A percentile compares a stretch with the other conserved stretches of the same genome.
Evolutionary conservation across 75 land plant genomes (phyloP).

Genomic region (Sequoiadendron giganteum): DNA sequence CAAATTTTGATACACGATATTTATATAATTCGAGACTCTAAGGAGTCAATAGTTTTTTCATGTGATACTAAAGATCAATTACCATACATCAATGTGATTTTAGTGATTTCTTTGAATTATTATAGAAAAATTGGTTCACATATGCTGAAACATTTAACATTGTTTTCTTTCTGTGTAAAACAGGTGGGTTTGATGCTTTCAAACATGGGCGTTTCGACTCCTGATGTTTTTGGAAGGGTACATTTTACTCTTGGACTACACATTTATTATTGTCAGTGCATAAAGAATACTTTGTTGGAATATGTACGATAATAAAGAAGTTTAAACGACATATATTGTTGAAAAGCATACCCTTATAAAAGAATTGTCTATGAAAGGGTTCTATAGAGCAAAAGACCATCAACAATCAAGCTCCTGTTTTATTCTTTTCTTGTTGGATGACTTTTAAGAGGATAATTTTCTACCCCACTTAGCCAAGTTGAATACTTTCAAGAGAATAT

Average conservation of each 20-base stretch:
- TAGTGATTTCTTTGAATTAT: neutral
- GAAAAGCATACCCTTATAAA: neutral
- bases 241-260: neutral
- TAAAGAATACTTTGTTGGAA: neutral
- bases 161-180: conserved; percentile 3
- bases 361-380: neutral
- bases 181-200: conserved; percentile 96
- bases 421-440: neutral
- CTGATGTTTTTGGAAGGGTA: conserved; percentile 87
- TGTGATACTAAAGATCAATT: neutral
- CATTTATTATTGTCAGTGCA: neutral
- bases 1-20: neutral
- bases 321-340: neutral
- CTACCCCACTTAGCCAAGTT: neutral
- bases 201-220: conserved; percentile 68
- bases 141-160: neutral
- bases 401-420: neutral
- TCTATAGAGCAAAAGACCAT: neutral
- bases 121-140: neutral
- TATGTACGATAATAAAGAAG: neutral
- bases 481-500: neutral
- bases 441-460: neutral
- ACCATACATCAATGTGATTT: neutral
- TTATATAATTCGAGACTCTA: neutral
- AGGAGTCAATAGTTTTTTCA: neutral